phyloP scores from a whole-genome alignment of 352 stramenopile genomes.

The Aphanomyces euteiches region DNA sequence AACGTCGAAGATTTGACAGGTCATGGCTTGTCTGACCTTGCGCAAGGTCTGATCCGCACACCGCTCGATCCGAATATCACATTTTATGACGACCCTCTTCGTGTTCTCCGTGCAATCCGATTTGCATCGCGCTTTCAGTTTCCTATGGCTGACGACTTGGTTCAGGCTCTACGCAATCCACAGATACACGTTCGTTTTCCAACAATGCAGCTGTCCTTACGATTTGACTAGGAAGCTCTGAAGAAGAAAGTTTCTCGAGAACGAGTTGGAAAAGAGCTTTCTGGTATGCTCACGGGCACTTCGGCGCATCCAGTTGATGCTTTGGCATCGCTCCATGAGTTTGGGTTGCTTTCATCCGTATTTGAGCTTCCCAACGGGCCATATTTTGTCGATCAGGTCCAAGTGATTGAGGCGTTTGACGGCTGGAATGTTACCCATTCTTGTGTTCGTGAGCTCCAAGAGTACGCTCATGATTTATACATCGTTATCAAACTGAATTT shows the following conservation, averaged over 20 bases:
- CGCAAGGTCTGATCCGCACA: constrained; percentile 87
- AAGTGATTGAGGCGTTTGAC: not conserved
- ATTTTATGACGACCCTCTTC: constrained; percentile 96
- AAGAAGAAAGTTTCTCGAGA: constrained; percentile 74
- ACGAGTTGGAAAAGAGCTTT: constrained; percentile 73
- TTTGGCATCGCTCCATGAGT: constrained; percentile 51
- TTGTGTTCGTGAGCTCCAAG: constrained; percentile 13
- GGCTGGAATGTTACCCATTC: not conserved
- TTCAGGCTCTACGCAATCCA: constrained; percentile 53
- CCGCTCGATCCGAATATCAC: constrained; percentile 92
- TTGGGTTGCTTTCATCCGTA: constrained; percentile 47
- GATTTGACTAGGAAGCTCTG: constrained; percentile 40
- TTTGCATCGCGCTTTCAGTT: constrained; percentile 96
- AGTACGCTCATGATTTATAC: not conserved
- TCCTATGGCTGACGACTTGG: constrained; percentile 78
- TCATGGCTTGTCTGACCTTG: constrained; percentile 90
- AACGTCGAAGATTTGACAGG: constrained; percentile 95
- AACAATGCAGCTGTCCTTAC: not conserved
- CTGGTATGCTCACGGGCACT: constrained; percentile 55
- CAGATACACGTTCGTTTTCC: constrained; percentile 42
- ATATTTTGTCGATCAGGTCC: not conserved
- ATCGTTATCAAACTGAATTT: too few relatives aligned
- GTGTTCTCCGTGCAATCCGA: constrained; percentile 92
- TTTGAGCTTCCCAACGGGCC: constrained; percentile 35
- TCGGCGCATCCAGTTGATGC: constrained; percentile 61